phyloP scores from a whole-genome alignment of 768 basidiomycete genomes.

The Calocera viscosa region DNA sequence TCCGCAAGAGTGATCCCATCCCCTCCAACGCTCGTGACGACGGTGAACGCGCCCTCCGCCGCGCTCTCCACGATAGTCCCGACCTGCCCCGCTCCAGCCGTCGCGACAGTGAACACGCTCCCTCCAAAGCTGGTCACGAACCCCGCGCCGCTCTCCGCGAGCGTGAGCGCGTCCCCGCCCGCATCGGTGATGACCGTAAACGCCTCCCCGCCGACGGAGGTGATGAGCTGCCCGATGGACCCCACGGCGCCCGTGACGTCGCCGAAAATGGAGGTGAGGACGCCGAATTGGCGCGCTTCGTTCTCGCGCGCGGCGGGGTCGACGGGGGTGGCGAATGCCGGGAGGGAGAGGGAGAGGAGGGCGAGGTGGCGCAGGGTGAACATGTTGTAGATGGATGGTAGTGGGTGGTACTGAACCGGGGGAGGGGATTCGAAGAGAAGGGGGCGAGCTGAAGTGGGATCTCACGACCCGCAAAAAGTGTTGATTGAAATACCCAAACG shows the following conservation, averaged over 20 bases:
- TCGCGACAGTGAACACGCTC: slow-evolving; percentile 39
- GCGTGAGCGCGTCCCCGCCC: slow-evolving; percentile 48
- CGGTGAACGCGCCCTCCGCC: slow-evolving; percentile 6
- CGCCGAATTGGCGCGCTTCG: background rate
- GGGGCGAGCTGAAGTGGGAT: too few species aligned
- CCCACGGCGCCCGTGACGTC: background rate
- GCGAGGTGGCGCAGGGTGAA: background rate
- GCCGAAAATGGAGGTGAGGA: slow-evolving; percentile 6
- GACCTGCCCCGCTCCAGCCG: slow-evolving; percentile 9
- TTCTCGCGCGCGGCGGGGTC: background rate
- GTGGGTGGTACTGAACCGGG: too few species aligned
- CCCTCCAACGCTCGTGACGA: slow-evolving; percentile 9
- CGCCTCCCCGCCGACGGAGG: slow-evolving; percentile 34
- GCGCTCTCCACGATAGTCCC: slow-evolving; percentile 12
- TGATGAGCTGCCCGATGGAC: background rate
- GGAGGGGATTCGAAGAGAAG: too few species aligned
- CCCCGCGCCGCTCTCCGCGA: slow-evolving; percentile 33
- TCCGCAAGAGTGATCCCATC: slow-evolving; percentile 12
- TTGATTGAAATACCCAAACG: too few species aligned
- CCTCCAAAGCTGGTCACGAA: slow-evolving; percentile 41
- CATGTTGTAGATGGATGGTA: background rate
- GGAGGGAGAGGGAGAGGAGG: slow-evolving; percentile 2
- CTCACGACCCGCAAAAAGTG: too few species aligned
- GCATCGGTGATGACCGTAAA: slow-evolving; percentile 45
- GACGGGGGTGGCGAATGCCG: background rate